Evolutionary conservation across 257 asterid species (phyloP), one percentile per base, ranked within the genome.

Genomic region (Thymus mandschuricus): DNA sequence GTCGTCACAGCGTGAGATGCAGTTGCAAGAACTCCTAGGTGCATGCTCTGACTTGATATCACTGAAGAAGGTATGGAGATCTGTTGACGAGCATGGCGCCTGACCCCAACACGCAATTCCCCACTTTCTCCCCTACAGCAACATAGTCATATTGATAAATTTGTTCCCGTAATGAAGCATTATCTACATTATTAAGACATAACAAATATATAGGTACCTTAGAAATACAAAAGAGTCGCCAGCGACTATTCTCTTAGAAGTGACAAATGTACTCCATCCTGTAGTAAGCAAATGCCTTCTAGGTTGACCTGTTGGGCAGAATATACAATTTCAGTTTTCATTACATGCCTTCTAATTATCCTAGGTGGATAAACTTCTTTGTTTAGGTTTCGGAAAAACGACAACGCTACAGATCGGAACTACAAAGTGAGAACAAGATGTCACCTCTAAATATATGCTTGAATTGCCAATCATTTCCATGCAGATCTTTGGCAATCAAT

Each of bases 41-140:
- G 97, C 93, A 90, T 88, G 84, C 95, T 88, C 64, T 88, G 97
- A 63, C 97, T 90, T 60, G 97, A 90, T 61, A 90, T 90, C 73
- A 90, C 91, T 0, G 97, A 88, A 5, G 92, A 86, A 3, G 93
- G 96, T 82, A 90, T 83, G 38, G 97, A 82, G 81, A 78, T 81
- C 43, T 83, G 97, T 72, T 77, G 87, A 69, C 82, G 86, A 74
- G 87, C 75, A 69, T 79, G 89, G 13, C 85, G 91, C 79, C 86
- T 83, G 27, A 90, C 84, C 49, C 97, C 96, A 31, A 90, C 97
- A 3, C 92, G 88, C 69, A 90, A 79, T 15, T 88, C 90, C 56
- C 96, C 91, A 27, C 67, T 78, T 72, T 83, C 89, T 57, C 87
- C 97, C 84, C 97, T 90, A 68, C 8, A 79, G 35, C 33, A 62